phyloP scores from a whole-genome alignment of 805 yeast species.

The Starmerella cellae region DNA sequence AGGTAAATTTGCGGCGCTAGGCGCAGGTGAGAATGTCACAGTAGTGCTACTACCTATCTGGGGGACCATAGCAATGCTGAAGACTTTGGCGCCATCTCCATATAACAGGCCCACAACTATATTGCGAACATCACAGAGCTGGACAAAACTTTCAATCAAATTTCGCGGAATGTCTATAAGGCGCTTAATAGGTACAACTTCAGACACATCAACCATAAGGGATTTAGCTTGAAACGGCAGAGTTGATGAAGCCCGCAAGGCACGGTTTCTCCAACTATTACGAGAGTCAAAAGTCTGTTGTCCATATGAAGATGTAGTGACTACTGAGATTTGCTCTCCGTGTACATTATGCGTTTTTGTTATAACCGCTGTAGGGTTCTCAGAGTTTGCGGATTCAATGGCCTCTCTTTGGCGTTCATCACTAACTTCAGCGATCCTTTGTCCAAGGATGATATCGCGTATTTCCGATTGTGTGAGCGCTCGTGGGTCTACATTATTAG shows the following conservation, averaged over 20 bases:
- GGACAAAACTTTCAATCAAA: constrained; percentile 60
- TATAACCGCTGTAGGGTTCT: constrained; percentile 55
- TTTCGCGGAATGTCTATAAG: constrained; percentile 57
- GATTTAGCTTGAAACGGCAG: constrained; percentile 63
- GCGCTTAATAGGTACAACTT: not conserved
- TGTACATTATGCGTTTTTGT: constrained; percentile 79
- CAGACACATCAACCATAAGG: constrained; percentile 24
- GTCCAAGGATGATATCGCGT: constrained; percentile 87
- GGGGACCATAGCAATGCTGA: constrained; percentile 11
- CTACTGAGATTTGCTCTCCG: constrained; percentile 92
- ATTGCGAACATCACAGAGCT: constrained; percentile 63
- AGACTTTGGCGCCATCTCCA: constrained; percentile 32
- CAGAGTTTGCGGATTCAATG: constrained; percentile 37
- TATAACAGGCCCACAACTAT: constrained; percentile 73
- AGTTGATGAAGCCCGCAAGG: constrained; percentile 57
- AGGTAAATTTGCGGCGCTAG: constrained; percentile 24
- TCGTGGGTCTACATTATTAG: constrained; percentile 72
- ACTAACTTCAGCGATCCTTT: constrained; percentile 45
- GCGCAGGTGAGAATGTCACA: constrained; percentile 39
- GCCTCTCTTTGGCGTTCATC: constrained; percentile 55
- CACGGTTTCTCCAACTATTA: constrained; percentile 83
- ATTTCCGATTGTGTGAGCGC: constrained; percentile 87
- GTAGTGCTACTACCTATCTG: constrained; percentile 65
- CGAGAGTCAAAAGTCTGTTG: constrained; percentile 70
- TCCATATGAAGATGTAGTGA: constrained; percentile 80